Conservation (phyloP, 2,329 filamentous ascomycete species). For the Fusarium nelsonii region DNA sequence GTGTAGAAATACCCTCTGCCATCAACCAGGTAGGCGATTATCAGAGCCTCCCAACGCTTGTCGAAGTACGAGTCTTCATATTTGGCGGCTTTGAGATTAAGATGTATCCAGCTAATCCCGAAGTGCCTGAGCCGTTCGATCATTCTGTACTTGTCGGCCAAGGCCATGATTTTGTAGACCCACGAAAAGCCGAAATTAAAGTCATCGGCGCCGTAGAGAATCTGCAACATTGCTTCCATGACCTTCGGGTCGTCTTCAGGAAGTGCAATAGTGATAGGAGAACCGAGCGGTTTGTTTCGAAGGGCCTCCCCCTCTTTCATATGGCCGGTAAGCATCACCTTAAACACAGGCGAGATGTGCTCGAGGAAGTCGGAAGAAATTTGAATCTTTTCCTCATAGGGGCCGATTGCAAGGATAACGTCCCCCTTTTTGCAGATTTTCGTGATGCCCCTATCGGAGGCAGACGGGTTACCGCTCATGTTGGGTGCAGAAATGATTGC, state of each 20-base stretch:
- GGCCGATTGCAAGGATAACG: background rate
- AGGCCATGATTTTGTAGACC: background rate
- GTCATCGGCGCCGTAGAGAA: background rate
- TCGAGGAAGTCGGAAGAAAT: constrained; percentile 1
- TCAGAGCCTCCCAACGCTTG: background rate
- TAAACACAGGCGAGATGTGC: constrained; percentile 3
- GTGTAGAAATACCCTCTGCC: background rate
- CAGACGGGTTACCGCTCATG: background rate
- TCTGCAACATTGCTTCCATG: background rate
- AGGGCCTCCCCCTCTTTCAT: background rate
- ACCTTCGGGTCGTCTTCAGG: accelerated
- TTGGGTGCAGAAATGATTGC: background rate
- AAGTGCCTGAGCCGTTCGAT: background rate
- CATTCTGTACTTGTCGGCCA: background rate
- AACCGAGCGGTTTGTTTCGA: background rate
- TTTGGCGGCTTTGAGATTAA: background rate
- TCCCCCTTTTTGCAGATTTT: background rate
- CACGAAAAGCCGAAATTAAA: accelerated
- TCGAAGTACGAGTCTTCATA: accelerated
- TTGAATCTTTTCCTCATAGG: background rate
- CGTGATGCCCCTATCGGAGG: background rate
- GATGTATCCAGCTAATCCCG: background rate
- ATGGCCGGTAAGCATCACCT: background rate
- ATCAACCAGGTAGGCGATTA: background rate
- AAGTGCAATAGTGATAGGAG: background rate